Base-by-base conservation (phyloP, 2,329 filamentous ascomycete genomes). In the Alternaria gaisen region DNA sequence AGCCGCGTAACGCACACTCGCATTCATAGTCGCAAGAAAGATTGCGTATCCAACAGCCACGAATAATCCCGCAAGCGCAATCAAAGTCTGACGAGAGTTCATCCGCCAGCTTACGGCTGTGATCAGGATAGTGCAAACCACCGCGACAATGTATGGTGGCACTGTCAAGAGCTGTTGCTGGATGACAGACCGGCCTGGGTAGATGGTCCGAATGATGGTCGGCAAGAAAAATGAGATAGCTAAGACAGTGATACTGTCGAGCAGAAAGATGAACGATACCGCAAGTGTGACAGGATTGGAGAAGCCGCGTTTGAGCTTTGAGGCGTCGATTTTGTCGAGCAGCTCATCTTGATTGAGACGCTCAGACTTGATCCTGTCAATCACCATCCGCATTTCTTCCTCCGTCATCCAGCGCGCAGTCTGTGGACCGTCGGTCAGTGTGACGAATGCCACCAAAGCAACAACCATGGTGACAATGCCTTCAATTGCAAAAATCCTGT, bases 31-130 rank as follows among this genome's bases (percentile, higher is more conserved):
- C 2, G 84, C 87, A 0, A 91, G 80, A 76, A 91, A 91, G 81
- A 91, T 88, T 69, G 85, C 83, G 74, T 90, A 91, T 0, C 89
- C 89, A 6, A 84, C 71, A 81, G 91, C 90, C 61, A 88, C 85
- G 11, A 89, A 73, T 0, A 88, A 87, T 0, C 87, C 83, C 0
- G 82, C 83, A 11, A 83, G 53, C 32, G 87, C 82, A 67, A 90
- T 83, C 72, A 89, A 86, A 24, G 87, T 79, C 42, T 86, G 82
- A 3, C 89, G 83, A 0, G 77, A 77, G 68, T 91, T 87, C 52
- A 83, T 78, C 7, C 83, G 83, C 83, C 86, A 89, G 70, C 84
- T 87, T 1, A 88, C 69, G 32, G 83, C 83, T 0, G 87, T 86
- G 42, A 90, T 79, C 0, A 86, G 66, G 2, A 91, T 56, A 0